Base-by-base conservation (phyloP, 2,329 filamentous ascomycete genomes). In the Hymenoscyphus infarciens region DNA sequence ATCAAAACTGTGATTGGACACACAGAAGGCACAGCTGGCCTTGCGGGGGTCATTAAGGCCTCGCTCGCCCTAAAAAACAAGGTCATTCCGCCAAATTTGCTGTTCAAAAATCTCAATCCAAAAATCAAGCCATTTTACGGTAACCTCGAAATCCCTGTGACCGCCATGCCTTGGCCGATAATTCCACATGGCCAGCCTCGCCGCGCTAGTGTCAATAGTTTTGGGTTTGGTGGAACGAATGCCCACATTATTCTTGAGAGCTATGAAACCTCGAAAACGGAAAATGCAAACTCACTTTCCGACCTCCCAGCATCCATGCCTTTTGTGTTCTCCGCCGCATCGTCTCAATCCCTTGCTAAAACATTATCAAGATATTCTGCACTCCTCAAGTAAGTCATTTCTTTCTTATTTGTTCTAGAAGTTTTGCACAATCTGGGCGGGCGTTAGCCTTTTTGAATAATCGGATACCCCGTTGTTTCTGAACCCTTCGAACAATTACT, bases 1-100 rank as follows among this genome's bases (percentile, higher is more conserved):
- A 59, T 74, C 22, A 74, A 74, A 56, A 69, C 68, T 3, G 66
- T 68, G 56, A 63, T 74, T 27, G 72, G 72, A 5, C 71, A 74
- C 55, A 57, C 66, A 2, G 71, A 74, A 65, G 66, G 66, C 22
- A 58, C 63, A 25, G 64, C 65, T 56, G 69, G 69, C 33, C 54
- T 72, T 25, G 69, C 70, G 13, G 67, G 66, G 19, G 11, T 70
- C 6, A 63, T 71, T 31, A 74, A 72, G 57, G 59, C 63, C 3
- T 62, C 68, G 6, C 58, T 74, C n/a, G 67, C 69, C 1, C 25
- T 76, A 8, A 65, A 75, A 35, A 42, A 59, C 27, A 19, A n/a
- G 7, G 22, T 35, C 16, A 62, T 62, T n/a, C 49, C 61, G 2
- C 56, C 61, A 31, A 68, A 66, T 29, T 8, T 67, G 42, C 60